These are phyloP conservation scores for Sarocladium strictum DNA, from an alignment of 2,329 filamentous ascomycete species.

Conservation along the genomic window DNA sequence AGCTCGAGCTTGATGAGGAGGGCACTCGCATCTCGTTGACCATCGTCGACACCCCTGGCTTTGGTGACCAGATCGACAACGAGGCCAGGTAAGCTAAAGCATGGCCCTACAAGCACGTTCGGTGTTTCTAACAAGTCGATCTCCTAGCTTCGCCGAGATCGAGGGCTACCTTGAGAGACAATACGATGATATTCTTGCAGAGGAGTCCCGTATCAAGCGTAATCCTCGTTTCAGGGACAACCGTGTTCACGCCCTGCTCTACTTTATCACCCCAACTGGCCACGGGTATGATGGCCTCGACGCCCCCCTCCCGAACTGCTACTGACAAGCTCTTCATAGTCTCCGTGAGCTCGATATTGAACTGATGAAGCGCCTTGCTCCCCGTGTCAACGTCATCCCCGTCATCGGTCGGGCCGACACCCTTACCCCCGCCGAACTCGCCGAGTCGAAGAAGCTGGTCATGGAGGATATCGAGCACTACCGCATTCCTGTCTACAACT, in stretches of 20 bases:
- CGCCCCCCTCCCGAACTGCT: background rate
- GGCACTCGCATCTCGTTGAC: slow-evolving; percentile 96
- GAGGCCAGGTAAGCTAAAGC: slow-evolving; percentile 69
- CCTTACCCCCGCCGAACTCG: slow-evolving; percentile 89
- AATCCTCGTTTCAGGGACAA: slow-evolving; percentile 99
- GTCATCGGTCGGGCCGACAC: slow-evolving; percentile 98
- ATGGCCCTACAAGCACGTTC: background rate
- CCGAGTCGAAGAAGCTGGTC: slow-evolving; percentile 98
- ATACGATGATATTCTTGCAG: slow-evolving; percentile 98
- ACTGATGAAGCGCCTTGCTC: slow-evolving; percentile 98
- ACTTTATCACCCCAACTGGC: slow-evolving; percentile 98
- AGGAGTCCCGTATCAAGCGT: slow-evolving; percentile 99
- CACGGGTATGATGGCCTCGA: slow-evolving; percentile 66
- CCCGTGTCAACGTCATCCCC: slow-evolving; percentile 96
- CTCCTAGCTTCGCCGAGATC: slow-evolving; percentile 83
- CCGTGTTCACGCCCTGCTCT: slow-evolving; percentile 94
- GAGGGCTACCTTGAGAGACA: slow-evolving; percentile 97
- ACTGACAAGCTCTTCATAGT: slow-evolving; percentile 37
- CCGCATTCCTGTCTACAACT: slow-evolving; percentile 99
- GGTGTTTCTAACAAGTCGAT: background rate
- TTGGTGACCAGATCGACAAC: slow-evolving; percentile 98
- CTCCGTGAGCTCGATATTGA: slow-evolving; percentile 98
- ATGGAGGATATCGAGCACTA: slow-evolving; percentile 99
- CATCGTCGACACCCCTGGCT: slow-evolving; percentile 96
- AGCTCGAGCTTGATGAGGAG: slow-evolving; percentile 95